Conservation (phyloP, 352 stramenopile genomes). For the Phytophthora fragariaefolia region DNA sequence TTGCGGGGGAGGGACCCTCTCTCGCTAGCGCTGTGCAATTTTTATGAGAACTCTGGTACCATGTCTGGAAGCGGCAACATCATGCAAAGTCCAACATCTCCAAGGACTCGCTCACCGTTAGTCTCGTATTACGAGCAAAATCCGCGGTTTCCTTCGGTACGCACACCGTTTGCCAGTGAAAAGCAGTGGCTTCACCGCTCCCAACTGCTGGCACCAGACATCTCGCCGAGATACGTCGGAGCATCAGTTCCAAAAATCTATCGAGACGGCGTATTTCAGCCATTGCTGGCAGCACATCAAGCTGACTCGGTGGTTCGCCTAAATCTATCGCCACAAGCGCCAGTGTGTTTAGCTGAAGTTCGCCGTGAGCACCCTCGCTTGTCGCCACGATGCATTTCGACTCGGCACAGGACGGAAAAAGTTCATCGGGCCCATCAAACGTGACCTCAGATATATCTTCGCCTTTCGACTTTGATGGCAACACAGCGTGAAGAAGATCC, state of each 20-base stretch:
- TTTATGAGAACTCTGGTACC: slow-evolving; percentile 12
- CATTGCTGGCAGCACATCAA: slow-evolving; percentile 53
- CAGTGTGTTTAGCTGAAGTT: slow-evolving; percentile 23
- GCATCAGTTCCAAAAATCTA: slow-evolving; percentile 63
- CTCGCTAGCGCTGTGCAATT: slow-evolving; percentile 41
- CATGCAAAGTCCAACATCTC: neutral
- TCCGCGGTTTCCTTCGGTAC: slow-evolving; percentile 67
- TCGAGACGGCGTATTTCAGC: slow-evolving; percentile 58
- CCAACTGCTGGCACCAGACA: slow-evolving; percentile 50
- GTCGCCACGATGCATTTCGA: slow-evolving; percentile 25
- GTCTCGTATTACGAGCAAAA: slow-evolving; percentile 57
- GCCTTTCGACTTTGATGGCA: no score
- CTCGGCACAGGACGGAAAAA: slow-evolving; percentile 4
- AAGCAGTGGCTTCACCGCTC: slow-evolving; percentile 66
- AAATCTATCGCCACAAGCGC: slow-evolving; percentile 40
- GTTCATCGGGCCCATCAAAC: neutral
- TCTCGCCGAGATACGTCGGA: slow-evolving; percentile 59
- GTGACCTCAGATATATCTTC: neutral
- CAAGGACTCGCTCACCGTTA: slow-evolving; percentile 3
- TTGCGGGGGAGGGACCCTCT: slow-evolving; percentile 46
- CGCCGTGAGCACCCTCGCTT: slow-evolving; percentile 18
- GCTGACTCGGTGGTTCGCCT: slow-evolving; percentile 59
- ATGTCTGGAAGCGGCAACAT: neutral
- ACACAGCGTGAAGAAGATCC: neutral
- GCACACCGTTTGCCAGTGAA: slow-evolving; percentile 44